A percentile compares a stretch with the other conserved stretches of the same genome.
These are phyloP conservation scores for Epichloe bromicola DNA, from an alignment of 2,329 filamentous ascomycete genomes.

Conservation along the genomic window DNA sequence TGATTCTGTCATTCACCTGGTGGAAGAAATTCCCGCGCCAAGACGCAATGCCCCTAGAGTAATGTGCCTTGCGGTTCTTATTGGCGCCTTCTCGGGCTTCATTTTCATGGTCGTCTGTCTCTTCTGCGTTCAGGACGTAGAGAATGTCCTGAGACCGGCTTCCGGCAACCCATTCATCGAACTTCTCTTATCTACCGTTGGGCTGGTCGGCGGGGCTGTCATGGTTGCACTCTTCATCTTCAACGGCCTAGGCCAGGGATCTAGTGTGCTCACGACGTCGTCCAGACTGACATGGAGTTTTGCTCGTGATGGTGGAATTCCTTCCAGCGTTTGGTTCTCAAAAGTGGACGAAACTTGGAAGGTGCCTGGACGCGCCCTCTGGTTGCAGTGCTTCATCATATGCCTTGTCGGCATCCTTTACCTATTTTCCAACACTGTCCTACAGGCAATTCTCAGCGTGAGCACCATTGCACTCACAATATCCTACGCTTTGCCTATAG, in stretches of 20 bases:
- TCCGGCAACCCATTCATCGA: constrained; percentile 36
- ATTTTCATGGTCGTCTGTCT: constrained; percentile 39
- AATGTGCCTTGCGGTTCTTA: constrained; percentile 38
- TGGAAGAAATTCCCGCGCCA: constrained; percentile 42
- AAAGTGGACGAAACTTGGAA: constrained; percentile 33
- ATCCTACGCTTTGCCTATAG: constrained; percentile 35
- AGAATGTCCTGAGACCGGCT: constrained; percentile 24
- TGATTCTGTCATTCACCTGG: constrained; percentile 45
- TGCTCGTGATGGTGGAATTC: constrained; percentile 37
- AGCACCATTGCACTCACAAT: constrained; percentile 44
- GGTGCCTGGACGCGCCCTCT: constrained; percentile 37
- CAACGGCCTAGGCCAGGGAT: constrained; percentile 40
- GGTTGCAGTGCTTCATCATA: constrained; percentile 33
- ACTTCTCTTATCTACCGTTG: constrained; percentile 25
- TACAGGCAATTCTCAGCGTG: constrained; percentile 40
- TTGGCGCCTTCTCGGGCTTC: constrained; percentile 35
- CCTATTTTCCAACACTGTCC: constrained; percentile 38
- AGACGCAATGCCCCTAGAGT: constrained; percentile 35
- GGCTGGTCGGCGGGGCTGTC: constrained; percentile 25
- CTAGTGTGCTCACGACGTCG: constrained; percentile 36
- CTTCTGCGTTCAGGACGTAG: constrained; percentile 35
- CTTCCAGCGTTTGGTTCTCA: constrained; percentile 31
- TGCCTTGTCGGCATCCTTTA: constrained; percentile 39
- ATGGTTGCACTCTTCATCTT: constrained; percentile 40
- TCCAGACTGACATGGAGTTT: constrained; percentile 42